A percentile compares a stretch with the other conserved stretches of the same genome.
Conservation (phyloP, 2,329 filamentous ascomycete genomes). For the Claviceps arundinis region DNA sequence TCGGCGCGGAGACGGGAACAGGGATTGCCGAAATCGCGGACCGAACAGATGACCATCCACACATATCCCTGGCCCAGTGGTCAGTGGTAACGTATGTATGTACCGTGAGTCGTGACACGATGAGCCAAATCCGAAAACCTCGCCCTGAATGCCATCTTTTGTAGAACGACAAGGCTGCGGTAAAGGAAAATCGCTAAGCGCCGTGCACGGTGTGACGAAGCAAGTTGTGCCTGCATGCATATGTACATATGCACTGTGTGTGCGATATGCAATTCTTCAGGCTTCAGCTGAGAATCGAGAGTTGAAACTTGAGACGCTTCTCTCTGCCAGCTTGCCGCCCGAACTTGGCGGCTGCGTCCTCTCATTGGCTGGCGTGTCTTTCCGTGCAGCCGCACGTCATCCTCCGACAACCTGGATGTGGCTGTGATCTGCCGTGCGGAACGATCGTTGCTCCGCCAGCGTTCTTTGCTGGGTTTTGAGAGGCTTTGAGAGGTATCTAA, state of each 20-base stretch:
- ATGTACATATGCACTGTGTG: background rate
- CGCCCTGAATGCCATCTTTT: background rate
- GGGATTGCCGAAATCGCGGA: too few relatives aligned
- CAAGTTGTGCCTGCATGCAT: background rate
- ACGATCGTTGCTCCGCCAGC: background rate
- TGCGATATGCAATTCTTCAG: background rate
- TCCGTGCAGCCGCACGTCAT: conserved; percentile 2
- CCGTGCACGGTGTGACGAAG: background rate
- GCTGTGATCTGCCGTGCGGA: too few relatives aligned
- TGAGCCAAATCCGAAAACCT: background rate
- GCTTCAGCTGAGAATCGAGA: background rate
- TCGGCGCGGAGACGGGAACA: too few relatives aligned
- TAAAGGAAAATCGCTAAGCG: background rate
- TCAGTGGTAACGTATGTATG: background rate
- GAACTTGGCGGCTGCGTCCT: background rate
- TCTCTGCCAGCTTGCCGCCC: too few relatives aligned
- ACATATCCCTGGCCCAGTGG: background rate
- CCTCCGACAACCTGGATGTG: too few relatives aligned
- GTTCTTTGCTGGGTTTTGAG: too few relatives aligned
- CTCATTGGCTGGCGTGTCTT: background rate
- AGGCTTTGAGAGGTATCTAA: too few relatives aligned
- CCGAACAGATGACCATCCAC: background rate
- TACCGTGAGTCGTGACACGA: background rate
- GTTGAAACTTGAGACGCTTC: too few relatives aligned
- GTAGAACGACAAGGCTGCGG: background rate